Evolutionary conservation across 202 grass and related monocot species (phyloP).

Genomic region (Eragrostis tef): DNA sequence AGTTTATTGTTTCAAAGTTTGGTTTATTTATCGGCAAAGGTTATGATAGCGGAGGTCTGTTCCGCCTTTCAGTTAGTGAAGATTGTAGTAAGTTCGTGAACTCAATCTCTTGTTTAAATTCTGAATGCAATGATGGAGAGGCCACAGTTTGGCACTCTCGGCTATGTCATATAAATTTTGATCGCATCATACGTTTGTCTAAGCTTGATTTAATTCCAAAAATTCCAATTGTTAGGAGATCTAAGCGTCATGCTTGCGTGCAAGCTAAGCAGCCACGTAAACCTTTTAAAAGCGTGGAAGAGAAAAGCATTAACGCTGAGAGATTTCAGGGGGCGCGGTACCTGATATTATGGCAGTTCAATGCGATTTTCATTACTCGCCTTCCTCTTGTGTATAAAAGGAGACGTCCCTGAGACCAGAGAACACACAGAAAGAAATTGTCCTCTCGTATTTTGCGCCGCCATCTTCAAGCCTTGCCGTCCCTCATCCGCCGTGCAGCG

Average conservation of each 20-base stretch:
- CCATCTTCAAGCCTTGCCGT: too few species aligned
- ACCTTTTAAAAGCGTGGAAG: background rate
- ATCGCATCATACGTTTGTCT: background rate
- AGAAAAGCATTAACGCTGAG: background rate
- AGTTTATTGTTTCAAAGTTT: background rate
- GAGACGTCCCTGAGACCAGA: too few species aligned
- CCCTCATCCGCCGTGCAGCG: too few species aligned
- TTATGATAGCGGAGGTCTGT: background rate
- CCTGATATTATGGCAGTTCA: too few species aligned
- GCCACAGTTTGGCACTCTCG: background rate
- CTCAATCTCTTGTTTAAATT: background rate
- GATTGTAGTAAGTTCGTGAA: background rate
- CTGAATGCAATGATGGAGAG: background rate
- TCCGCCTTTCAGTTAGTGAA: background rate
- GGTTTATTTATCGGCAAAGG: background rate
- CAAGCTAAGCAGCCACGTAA: background rate
- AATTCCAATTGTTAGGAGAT: background rate
- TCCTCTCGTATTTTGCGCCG: too few species aligned
- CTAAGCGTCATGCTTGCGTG: background rate
- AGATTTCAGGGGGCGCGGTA: too few species aligned
- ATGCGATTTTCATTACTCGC: too few species aligned
- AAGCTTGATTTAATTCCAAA: background rate
- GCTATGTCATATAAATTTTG: too few species aligned
- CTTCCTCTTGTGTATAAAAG: too few species aligned
- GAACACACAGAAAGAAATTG: too few species aligned